Base-by-base conservation (phyloP, 2,329 filamentous ascomycete species). In the Aspergillus aculeatinus region DNA sequence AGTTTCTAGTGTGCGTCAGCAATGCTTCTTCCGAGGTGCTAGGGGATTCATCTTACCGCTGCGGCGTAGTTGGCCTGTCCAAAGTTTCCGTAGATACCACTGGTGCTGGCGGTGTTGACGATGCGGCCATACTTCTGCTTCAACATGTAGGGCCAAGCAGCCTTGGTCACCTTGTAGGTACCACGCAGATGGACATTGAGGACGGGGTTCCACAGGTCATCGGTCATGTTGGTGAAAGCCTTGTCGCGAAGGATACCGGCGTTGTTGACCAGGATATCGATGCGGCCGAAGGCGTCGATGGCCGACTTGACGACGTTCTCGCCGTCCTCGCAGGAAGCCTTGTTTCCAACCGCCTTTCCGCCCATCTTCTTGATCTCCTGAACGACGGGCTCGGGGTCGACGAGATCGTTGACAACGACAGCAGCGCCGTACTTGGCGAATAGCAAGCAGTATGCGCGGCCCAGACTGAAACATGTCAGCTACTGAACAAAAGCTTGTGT, bases 101-200 rank as follows among this genome's bases (percentile, higher is more conserved):
- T 96, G 52, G 95, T 98, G 39, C 92, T 96, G 47, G 95, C 95
- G 51, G 95, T 99, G 84, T 99, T 99, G 73, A 99, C 84, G 63
- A 99, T 87, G 71, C 95, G 92, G 67, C 95, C 95, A 72, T 97
- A 99, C 84, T 97, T 98, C 79, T 99, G 95, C 85, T 97, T 96
- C 55, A 98, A 84, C 83, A 99, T 91, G 79, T 96, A 90, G 54
- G 95, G 95, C 92, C 94, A 99, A 21, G 95, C 95, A 63, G 95
- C 95, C 85, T 96, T 97, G 74, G 92, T 94, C 66, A 94, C 87
- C 82, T 96, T 96, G 83, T 96, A 99, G 63, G 95, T 99, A 68
- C 95, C 94, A 68, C 91, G 87, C 50, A 96, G 85, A 78, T 99
- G 95, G 58, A 98, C 92, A 70, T 92, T 90, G 80, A 98, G 79